Conservation (phyloP, 192 early-diverging fungal species). For the Phycomyces nitens region DNA sequence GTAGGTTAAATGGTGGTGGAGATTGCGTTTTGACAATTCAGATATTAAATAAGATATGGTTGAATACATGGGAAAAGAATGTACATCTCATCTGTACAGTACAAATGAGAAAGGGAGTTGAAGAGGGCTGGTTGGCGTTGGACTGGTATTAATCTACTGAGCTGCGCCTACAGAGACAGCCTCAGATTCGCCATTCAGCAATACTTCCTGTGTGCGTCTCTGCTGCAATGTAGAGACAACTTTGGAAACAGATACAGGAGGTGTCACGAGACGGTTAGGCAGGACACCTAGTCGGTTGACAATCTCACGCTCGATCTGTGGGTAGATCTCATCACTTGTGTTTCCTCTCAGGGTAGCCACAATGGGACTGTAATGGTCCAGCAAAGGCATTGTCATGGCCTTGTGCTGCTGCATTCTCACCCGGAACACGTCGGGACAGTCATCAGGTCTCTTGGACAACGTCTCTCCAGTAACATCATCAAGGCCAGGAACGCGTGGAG, state of each 20-base stretch:
- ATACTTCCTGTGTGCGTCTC: not conserved
- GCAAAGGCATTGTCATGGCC: slow-evolving; percentile 65
- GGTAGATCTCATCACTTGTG: slow-evolving; percentile 92
- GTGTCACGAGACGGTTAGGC: slow-evolving; percentile 8
- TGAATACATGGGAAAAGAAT: too few relatives aligned
- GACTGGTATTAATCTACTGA: not conserved
- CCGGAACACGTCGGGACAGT: slow-evolving; percentile 82
- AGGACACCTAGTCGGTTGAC: slow-evolving; percentile 33
- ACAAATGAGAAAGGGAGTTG: too few relatives aligned
- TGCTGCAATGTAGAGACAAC: not conserved
- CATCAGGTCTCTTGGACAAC: slow-evolving; percentile 82
- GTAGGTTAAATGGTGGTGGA: too few relatives aligned
- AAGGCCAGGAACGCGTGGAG: slow-evolving; percentile 70
- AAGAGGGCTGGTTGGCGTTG: not conserved
- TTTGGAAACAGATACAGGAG: slow-evolving; percentile 1
- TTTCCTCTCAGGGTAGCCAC: slow-evolving; percentile 83
- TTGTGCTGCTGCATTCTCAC: slow-evolving; percentile 70
- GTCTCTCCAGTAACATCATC: slow-evolving; percentile 96
- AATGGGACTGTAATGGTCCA: slow-evolving; percentile 45
- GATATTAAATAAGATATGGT: too few relatives aligned
- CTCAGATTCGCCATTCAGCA: not conserved
- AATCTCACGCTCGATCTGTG: slow-evolving; percentile 64
- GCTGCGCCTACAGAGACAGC: not conserved
- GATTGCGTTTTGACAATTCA: too few relatives aligned
- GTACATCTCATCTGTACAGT: too few relatives aligned